A percentile compares a stretch with the other conserved stretches of the same genome.
Conservation (phyloP, 495 filamentous ascomycete genomes). For the Podospora comata region DNA sequence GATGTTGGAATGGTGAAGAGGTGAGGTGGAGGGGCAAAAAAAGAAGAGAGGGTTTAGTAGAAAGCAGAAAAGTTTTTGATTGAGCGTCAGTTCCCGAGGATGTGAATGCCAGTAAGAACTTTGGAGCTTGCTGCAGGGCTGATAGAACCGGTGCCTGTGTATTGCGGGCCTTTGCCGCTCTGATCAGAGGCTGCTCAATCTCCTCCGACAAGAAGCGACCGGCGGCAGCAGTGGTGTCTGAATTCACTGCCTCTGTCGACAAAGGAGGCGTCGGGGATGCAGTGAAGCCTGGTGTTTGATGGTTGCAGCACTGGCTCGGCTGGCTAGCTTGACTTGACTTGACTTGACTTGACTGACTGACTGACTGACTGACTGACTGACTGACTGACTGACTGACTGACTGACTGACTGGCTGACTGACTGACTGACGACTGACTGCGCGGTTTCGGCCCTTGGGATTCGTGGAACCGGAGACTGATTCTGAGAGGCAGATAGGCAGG, state of each 20-base stretch:
- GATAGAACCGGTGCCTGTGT: not conserved
- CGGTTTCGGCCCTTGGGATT: not conserved
- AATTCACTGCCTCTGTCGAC: not conserved
- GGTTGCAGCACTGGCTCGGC: not conserved
- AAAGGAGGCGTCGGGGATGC: not conserved
- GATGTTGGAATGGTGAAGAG: not conserved
- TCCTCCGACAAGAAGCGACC: not conserved
- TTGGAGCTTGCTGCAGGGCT: not conserved
- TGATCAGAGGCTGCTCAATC: not conserved
- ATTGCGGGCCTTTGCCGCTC: not conserved
- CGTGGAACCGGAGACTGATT: not conserved
- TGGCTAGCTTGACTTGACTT: not conserved
- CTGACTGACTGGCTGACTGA: not conserved
- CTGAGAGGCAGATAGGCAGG: not conserved
- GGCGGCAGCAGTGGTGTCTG: not conserved
- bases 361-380: no score
- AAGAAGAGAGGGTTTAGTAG: not conserved
- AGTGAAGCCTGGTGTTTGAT: not conserved
- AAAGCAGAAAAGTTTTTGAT: conserved; percentile 7
- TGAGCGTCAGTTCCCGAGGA: not conserved
- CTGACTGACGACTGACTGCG: not conserved
- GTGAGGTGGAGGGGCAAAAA: conserved; percentile 6
- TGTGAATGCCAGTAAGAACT: not conserved
- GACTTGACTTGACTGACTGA: not conserved
- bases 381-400: no score